Conservation (phyloP, 2,329 filamentous ascomycete species). For the Neofusicoccum umdonicola region DNA sequence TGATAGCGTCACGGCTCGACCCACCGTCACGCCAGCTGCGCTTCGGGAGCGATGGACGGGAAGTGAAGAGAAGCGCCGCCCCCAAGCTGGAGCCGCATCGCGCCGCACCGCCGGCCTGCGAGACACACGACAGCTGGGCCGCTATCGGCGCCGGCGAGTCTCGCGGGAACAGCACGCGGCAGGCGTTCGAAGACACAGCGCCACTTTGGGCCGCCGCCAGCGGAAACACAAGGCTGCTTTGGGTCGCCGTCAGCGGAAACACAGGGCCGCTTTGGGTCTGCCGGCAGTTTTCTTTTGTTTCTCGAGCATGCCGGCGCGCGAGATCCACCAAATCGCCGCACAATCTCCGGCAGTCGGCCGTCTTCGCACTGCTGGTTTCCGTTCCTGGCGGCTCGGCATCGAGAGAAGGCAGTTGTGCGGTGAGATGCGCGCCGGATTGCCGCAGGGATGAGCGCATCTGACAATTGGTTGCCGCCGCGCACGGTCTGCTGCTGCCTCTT, state of each 20-base stretch:
- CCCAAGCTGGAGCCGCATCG: not conserved
- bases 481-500: not conserved
- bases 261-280: no score
- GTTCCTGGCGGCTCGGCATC: not conserved
- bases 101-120: not conserved
- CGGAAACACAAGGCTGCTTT: no score
- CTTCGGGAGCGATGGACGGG: slow-evolving; percentile 16
- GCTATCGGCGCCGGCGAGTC: not conserved
- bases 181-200: not conserved
- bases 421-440: not conserved
- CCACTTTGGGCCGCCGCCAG: no score
- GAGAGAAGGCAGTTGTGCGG: slow-evolving; percentile 1
- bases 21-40: slow-evolving; percentile 16
- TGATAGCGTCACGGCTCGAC: slow-evolving; percentile 12
- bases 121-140: not conserved
- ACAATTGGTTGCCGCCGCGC: not conserved
- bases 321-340: not conserved
- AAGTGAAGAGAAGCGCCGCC: slow-evolving; percentile 1
- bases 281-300: no score
- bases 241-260: no score
- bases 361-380: not conserved
- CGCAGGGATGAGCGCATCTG: not conserved
- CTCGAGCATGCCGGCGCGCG: not conserved
- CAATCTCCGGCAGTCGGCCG: not conserved
- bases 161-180: not conserved